Evolutionary conservation across 768 basidiomycete species (phyloP).

Genomic region (Stropharia rugosoannulata): DNA sequence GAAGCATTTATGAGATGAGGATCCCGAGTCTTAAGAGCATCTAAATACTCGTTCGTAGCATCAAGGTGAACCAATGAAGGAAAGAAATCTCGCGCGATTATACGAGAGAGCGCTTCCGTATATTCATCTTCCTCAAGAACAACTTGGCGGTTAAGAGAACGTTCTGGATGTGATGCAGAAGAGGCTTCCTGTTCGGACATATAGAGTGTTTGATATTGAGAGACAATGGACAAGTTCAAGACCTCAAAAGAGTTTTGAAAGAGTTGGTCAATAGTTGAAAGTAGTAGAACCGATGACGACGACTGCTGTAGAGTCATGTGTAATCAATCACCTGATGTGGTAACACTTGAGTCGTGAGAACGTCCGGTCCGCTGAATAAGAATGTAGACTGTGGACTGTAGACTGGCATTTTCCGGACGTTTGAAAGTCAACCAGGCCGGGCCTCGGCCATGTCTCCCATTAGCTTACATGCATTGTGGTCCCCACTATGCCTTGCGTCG

Average conservation of each 20-base stretch:
- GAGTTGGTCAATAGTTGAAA: neutral
- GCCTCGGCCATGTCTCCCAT: too few relatives aligned
- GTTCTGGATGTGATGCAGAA: conserved; percentile 29
- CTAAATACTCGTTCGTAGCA: conserved; percentile 84
- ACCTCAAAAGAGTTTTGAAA: neutral
- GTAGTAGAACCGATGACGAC: neutral
- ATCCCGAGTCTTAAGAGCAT: conserved; percentile 76
- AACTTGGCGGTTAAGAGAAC: conserved; percentile 69
- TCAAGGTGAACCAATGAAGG: conserved; percentile 89
- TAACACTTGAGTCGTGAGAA: too few relatives aligned
- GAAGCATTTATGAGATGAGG: conserved; percentile 74
- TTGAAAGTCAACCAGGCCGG: too few relatives aligned
- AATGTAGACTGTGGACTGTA: too few relatives aligned
- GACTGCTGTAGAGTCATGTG: too few relatives aligned
- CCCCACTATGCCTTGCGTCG: too few relatives aligned
- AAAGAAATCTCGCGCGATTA: conserved; percentile 98
- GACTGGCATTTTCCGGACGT: too few relatives aligned
- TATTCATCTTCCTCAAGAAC: conserved; percentile 94
- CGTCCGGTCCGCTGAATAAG: too few relatives aligned
- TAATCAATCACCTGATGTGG: too few relatives aligned
- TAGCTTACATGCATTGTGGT: too few relatives aligned
- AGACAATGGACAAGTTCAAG: neutral
- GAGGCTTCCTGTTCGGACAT: conserved; percentile 6
- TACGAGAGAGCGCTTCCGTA: conserved; percentile 82
- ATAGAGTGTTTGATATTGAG: neutral